These are phyloP conservation scores for Iris macrosiphon DNA, from an alignment of 106 monocot species.

Conservation along the genomic window DNA sequence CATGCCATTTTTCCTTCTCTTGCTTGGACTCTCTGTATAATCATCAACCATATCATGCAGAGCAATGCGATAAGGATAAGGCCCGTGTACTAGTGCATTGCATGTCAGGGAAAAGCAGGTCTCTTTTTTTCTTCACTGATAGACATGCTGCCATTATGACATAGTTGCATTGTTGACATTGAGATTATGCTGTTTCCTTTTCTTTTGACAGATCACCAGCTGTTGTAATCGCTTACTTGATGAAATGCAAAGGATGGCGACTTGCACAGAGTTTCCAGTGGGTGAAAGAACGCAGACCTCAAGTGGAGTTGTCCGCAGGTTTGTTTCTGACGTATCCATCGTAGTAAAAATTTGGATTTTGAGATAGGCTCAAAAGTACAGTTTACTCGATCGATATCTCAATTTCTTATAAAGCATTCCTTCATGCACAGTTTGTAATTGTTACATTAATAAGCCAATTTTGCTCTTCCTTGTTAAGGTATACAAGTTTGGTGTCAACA, in stretches of 20 bases:
- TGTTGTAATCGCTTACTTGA: slow-evolving; percentile 51
- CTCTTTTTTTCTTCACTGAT: not conserved
- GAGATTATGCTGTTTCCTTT: not conserved
- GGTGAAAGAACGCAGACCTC: slow-evolving; percentile 44
- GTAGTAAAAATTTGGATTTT: too few species aligned
- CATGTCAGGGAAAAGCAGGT: slow-evolving; percentile 60
- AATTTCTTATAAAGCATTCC: not conserved
- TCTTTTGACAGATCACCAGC: slow-evolving; percentile 44
- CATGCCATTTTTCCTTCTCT: too few species aligned
- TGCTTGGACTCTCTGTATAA: too few species aligned
- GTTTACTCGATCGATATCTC: not conserved
- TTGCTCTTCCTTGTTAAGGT: not conserved
- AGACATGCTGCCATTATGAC: too few species aligned
- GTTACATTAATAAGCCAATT: not conserved
- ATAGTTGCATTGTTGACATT: not conserved
- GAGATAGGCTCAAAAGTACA: not conserved
- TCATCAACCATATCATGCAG: slow-evolving; percentile 9
- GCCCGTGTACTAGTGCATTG: slow-evolving; percentile 63
- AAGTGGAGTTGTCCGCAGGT: slow-evolving; percentile 43
- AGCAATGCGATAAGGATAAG: slow-evolving; percentile 44
- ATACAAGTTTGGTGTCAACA: not conserved
- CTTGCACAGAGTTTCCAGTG: slow-evolving; percentile 41
- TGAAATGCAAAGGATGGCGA: slow-evolving; percentile 44
- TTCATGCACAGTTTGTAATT: not conserved
- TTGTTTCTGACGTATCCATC: slow-evolving; percentile 1